These are phyloP conservation scores for Alternaria burnsii DNA, from an alignment of 2,329 filamentous ascomycete genomes.

Conservation along the genomic window DNA sequence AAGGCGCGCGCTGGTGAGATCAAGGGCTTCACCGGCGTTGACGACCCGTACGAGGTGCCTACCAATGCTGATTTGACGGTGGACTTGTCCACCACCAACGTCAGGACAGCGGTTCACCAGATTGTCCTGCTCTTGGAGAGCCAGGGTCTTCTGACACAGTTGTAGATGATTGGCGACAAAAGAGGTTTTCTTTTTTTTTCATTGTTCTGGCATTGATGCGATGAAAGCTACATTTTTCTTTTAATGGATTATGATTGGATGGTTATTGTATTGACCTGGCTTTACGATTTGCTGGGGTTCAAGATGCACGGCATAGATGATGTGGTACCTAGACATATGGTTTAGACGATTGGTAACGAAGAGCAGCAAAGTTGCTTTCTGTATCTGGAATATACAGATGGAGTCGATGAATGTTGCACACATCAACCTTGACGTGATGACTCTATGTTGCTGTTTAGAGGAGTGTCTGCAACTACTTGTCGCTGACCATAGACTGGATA, in stretches of 20 bases:
- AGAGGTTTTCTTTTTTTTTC: background rate
- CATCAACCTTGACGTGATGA: background rate
- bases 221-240: background rate
- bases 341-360: slow-evolving; percentile 5
- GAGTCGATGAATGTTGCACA: background rate
- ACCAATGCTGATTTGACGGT: slow-evolving; percentile 83
- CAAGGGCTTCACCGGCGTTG: slow-evolving; percentile 97
- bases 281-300: background rate
- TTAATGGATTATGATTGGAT: slow-evolving; percentile 2
- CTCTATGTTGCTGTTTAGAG: accelerated
- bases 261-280: background rate
- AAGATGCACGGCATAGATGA: slow-evolving; percentile 3
- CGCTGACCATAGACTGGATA: background rate
- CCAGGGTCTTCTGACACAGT: slow-evolving; percentile 79
- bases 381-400: background rate
- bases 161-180: slow-evolving; percentile 26
- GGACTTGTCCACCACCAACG: slow-evolving; percentile 83
- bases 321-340: slow-evolving; percentile 7
- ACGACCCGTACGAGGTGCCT: slow-evolving; percentile 93
- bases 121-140: slow-evolving; percentile 93
- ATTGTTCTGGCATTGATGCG: background rate
- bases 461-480: background rate
- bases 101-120: slow-evolving; percentile 94
- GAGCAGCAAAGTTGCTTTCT: background rate
- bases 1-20: slow-evolving; percentile 88